Percentiles rank a stretch among this genome's conserved stretches.
Conservation (phyloP, 306 rosid genomes). For the Citrullus mucosospermus region DNA sequence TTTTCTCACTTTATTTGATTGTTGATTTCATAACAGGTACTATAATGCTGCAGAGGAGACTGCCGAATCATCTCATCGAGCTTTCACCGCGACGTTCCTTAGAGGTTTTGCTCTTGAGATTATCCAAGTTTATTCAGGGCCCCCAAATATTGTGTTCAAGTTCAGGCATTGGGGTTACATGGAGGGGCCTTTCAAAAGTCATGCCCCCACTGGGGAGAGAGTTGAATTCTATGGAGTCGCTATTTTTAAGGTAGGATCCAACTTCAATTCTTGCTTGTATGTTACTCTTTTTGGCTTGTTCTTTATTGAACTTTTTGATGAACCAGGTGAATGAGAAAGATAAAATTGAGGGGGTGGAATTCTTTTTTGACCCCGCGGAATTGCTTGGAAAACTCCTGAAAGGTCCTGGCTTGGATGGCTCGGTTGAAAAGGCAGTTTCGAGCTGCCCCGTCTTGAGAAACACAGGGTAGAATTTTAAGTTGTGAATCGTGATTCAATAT, state of each 20-base stretch:
- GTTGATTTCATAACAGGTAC: constrained; percentile 4
- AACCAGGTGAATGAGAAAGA: constrained; percentile 15
- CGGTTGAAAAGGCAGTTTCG: constrained; percentile 6
- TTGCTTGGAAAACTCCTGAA: constrained; percentile 21
- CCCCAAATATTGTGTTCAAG: constrained; percentile 46
- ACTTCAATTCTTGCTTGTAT: background rate
- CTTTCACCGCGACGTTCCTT: constrained; percentile 43
- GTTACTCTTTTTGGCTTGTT: background rate
- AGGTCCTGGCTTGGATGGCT: constrained; percentile 7
- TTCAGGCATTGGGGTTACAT: constrained; percentile 76
- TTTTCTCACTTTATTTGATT: too few species aligned
- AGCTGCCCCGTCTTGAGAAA: constrained; percentile 21
- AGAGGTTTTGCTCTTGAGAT: constrained; percentile 63
- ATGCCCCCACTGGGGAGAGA: constrained; percentile 38
- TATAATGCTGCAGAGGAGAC: constrained; percentile 48
- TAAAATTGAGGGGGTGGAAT: constrained; percentile 24
- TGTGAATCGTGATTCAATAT: background rate
- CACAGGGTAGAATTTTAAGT: constrained; percentile 11
- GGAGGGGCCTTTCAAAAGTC: constrained; percentile 67
- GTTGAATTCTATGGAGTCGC: constrained; percentile 41
- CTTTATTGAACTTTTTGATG: background rate
- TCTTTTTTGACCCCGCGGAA: constrained; percentile 22
- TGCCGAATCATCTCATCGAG: constrained; percentile 35
- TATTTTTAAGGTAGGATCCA: constrained; percentile 31
- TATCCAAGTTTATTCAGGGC: constrained; percentile 37